Base-by-base conservation (phyloP, 2,329 filamentous ascomycete genomes). In the Trichocomaceae sp. region DNA sequence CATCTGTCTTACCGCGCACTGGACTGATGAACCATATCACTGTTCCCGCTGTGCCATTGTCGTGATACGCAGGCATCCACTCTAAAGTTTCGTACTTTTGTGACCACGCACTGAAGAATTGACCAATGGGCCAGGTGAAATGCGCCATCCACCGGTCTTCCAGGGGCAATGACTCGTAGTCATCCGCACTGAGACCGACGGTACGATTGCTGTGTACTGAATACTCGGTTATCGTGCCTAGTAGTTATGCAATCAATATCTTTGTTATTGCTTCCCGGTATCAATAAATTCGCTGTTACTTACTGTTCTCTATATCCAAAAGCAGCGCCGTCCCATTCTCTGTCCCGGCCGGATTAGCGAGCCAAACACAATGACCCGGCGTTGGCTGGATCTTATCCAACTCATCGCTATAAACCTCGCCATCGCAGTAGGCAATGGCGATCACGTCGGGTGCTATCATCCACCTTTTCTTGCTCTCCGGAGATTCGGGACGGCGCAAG, bases 71-170 rank as follows among this genome's bases (percentile, higher is more conserved):
- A 23, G 49, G 48, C 44, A 56, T 52, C 54, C 54, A 56, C 15
- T 23, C 37, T 10, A 56, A 35, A 6, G 17, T 48, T 4, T 48
- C 50, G 35, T 52, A 56, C 3, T 39, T 56, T n/a, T 51, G 33
- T 9, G 26, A 42, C 54, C 54, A 56, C 1, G 29, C 29, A 3
- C 12, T 35, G 22, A 56, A 52, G 13, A 56, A 56, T n/a, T 49
- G 17, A 13, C 20, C n/a, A 13, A 39, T 31, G 1, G 49, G 35
- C 4, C 46, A 33, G 8, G 54, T 56, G 19, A 39, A 22, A 49
- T 56, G 45, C 3, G 54, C 54, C 54, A 56, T 56, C 54, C 54
- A 56, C 3, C 54, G 54, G 22, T 56, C 49, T 45, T 52, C 44
- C 31, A 37, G 33, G 13, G 54, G 19, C 20, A 56, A n/a, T 8